Evolutionary conservation across 23 red algal species (phyloP), one percentile per base, ranked within the genome.

Genomic region (Chondrus crispus): DNA sequence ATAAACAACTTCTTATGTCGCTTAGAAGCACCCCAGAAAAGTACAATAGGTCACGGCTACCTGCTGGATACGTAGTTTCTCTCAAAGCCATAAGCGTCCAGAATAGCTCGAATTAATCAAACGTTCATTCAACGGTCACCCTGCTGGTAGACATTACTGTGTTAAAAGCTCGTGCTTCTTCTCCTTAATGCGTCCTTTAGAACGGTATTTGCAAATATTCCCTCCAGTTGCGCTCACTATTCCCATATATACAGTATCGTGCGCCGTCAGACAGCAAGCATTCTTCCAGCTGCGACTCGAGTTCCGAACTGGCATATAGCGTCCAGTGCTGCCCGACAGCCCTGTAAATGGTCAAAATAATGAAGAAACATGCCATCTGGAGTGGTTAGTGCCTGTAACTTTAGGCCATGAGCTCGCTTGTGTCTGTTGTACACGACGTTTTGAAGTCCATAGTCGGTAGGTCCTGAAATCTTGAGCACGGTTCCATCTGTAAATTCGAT

Each of bases 191-290:
- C 58, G 58, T 64, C 35, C 7, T 24, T 57, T 82, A 47, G 44
- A 26, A 50, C 32, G 51, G 77, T 29, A 60, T 57, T 46, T 9
- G 22, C 77, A 82, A 33, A 38, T 44, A 82, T 5, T 46, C 32
- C 32, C 43, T 53, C 11, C 10, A 24, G 41, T 53, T 60, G 6
- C 55, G 55, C 41, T 47, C 46, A 22, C 10, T 54, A 57, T 82
- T 24, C 51, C 77, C 77, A 51, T 80, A 80, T 55, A 82, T 51
- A 57, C 77, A 82, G 77, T 57, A 82, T 60, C 6, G 22, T 54
- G 32, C 47, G 18, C 39, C 47, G 4, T 82, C 29, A 22, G 35
- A 22, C 28, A 5, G 20, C 40, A 82, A 82, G 5, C 24, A 30
- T 38, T 50, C 22, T 22, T 37, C 44, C 19, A 82, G 77, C 32